Evolutionary conservation across 352 stramenopile genomes (phyloP), one percentile per base, ranked within the genome.

Genomic region (Thraustochytrium striatum): DNA sequence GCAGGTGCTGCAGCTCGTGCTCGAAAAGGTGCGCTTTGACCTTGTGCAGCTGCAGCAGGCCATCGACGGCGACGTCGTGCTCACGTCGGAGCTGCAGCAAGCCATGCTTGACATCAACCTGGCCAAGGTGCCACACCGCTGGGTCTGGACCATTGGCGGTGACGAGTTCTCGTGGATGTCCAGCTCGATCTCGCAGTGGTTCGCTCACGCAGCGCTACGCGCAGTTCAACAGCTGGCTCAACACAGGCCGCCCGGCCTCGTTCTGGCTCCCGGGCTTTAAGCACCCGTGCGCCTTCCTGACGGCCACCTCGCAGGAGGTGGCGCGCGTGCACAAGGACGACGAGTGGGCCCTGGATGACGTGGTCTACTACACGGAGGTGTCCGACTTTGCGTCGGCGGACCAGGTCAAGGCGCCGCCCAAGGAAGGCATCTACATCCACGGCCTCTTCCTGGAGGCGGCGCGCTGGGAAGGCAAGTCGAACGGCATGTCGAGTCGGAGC

Each of bases 251-350:
- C 0, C 96, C 95, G 2, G 95, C 95, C 79, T 95, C 89, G 68
- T 99, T 97, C 84, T 98, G 94, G 94, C 85, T 99, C 59, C 97
- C 94, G 30, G 94, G 94, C 3, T 99, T 98, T 84, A 98, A 98
- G 86, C 98, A 98, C 83, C 96, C 95, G 28, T 93, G 98, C 82
- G 96, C 94, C 19, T 97, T 98, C 87, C 88, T 99, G 43, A 99
- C 96, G 55, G 94, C 94, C 47, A 98, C 98, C 92, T 98, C 98
- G 85, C 96, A 99, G 84, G 95, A 98, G 83, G 95, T 99, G 2
- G 98, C 94, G 50, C 89, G 94, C 21, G 96, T 96, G 78, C 94
- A 98, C 87, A 97, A 97, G 88, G 93, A 89, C 16, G 92, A 98
- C 83, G 97, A 97, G 83, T 98, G 94, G 95, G 93, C 94, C 16